Evolutionary conservation across 768 basidiomycete genomes (phyloP), one percentile per base, ranked within the genome.

Genomic region (Agrocybe pediades): DNA sequence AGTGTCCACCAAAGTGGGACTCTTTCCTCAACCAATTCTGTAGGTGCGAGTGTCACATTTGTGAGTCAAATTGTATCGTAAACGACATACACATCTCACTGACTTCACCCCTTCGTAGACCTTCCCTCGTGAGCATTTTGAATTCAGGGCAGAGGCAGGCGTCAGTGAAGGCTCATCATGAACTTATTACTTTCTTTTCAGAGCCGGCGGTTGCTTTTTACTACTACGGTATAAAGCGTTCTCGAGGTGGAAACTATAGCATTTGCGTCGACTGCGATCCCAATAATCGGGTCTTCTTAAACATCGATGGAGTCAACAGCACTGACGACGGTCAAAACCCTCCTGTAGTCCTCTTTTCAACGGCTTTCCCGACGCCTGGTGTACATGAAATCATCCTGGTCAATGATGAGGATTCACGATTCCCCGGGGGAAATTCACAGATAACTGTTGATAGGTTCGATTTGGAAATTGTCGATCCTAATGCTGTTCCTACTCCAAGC

Each of bases 201-300:
- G 67, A 45, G 15, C 62, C 65, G 13, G 70, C 67, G 2, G 56
- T 59, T 21, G 70, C 58, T 2, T 66, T 71, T 42, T 67, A 63
- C 29, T 67, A 68, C 53, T 71, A 59, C 54, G 70, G 70, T 6
- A 69, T 71, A 16, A 45, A 25, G 15, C 59, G 68, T 20, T 66
- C 60, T 42, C 54, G 57, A 20, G 69, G 70, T 5, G 69, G 67
- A 1, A 43, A 48, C 16, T 71, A 70, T 39, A 65, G 63, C 4
- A 67, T 69, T 7, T 71, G 69, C 53, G 54, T 71, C 43, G 70
- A 71, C 55, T 72, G 71, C 53, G 68, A 68, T 53, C 65, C 65
- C 23, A 62, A 64, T 26, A 51, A 62, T 20, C 62, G 54, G 2
- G 54, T 54, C 23, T 68, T 64, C 50, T 46, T 61, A n/a, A 40